phyloP scores from a whole-genome alignment of 441 rosid genomes.

The Sinapis alba region DNA sequence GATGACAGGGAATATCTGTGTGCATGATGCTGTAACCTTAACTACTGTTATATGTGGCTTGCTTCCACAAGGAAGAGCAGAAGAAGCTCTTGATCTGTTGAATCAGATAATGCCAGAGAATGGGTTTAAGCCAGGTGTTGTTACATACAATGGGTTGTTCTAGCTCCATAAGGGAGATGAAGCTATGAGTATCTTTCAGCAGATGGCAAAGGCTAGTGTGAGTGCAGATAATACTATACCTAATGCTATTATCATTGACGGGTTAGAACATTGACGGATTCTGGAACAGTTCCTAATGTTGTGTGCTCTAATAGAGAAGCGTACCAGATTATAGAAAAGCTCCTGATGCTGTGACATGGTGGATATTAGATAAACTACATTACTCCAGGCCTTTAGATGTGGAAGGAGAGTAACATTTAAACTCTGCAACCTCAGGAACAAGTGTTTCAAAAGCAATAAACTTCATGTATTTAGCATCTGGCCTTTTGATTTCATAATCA shows the following conservation, averaged over 20 bases:
- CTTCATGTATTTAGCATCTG: neutral
- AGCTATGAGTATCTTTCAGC: constrained; percentile 48
- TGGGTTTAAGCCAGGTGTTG: constrained; percentile 56
- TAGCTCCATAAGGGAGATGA: constrained; percentile 51
- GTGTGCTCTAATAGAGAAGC: constrained; percentile 76
- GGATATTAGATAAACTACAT: constrained; percentile 73
- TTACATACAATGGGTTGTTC: constrained; percentile 70
- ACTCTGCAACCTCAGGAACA: neutral
- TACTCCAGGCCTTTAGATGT: constrained; percentile 1
- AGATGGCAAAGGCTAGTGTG: constrained; percentile 54
- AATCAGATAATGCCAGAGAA: constrained; percentile 49
- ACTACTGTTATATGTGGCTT: constrained; percentile 63
- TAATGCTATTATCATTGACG: constrained; percentile 57
- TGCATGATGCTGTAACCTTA: constrained; percentile 70
- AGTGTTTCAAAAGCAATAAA: neutral
- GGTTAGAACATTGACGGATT: constrained; percentile 51
- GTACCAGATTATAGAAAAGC: constrained; percentile 58
- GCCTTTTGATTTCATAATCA: neutral
- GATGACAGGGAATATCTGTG: constrained; percentile 62
- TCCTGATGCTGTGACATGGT: constrained; percentile 90
- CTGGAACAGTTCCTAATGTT: constrained; percentile 61
- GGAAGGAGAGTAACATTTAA: constrained; percentile 3
- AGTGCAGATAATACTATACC: constrained; percentile 52
- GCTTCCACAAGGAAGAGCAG: constrained; percentile 53
- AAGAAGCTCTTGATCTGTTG: constrained; percentile 58